Base-by-base conservation (phyloP, 2,329 filamentous ascomycete species). In the Fusarium sp. region DNA sequence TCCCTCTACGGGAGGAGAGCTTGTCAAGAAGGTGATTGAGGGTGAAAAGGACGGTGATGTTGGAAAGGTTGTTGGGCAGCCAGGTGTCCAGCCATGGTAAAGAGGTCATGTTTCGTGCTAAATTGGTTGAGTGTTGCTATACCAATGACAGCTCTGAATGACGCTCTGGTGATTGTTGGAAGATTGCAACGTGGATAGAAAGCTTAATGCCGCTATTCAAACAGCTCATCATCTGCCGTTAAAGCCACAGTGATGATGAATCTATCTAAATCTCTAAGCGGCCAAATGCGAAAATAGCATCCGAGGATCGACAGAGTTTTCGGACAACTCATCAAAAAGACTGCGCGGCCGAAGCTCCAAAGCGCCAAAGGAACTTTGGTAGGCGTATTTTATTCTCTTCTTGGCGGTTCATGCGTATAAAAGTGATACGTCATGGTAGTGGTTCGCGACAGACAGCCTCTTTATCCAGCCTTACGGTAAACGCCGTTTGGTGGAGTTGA, bases 21-120 rank as follows among this genome's bases (percentile, higher is more conserved):
- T 87, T 13, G 75, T 87, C 40, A 77, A 76, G 45, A 76, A 72
- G 45, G 84, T 87, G 1, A 71, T 87, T 24, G 83, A 86, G 67
- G 85, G 85, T 1, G 76, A 81, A 56, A 78, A 83, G 42, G 85
- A 87, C 76, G 76, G 59, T 2, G 82, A 87, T 73, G 80, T 80
- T 27, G 85, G 85, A 18, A 83, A 79, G 67, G 79, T 85, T 7
- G 71, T 86, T 20, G 66, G 47, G 3, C 71, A 76, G 22, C 61
- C 74, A 22, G 79, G 79, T 13, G 69, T 80, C 7, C 82, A 83
- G 62, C 58, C 75, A 13, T 83, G 82, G 82, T 83, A 75, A 29
- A 29, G 20, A 52, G 47, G 27, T 20, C 18, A 27, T 52, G 18
- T 31, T 31, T 52, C 47, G 47, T 52, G 18, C 18, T 31, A 52